These are phyloP conservation scores for Calocybe cyanea DNA, from an alignment of 768 basidiomycete species.

Conservation along the genomic window DNA sequence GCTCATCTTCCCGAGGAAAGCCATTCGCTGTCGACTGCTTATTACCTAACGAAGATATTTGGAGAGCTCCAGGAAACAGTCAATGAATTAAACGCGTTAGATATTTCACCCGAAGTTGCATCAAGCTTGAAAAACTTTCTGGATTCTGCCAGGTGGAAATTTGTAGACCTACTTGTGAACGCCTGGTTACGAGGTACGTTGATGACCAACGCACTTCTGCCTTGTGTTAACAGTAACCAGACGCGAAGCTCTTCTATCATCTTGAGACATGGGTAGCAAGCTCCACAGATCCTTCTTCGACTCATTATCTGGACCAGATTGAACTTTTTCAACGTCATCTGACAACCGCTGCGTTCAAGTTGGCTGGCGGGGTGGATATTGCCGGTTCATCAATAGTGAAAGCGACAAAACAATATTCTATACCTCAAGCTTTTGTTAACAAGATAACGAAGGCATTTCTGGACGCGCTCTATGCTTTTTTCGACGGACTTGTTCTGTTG, in stretches of 20 bases:
- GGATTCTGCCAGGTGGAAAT: conserved; percentile 84
- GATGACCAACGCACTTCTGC: neutral
- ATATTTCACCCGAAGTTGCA: conserved; percentile 74
- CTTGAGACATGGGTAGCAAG: conserved; percentile 85
- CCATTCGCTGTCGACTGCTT: conserved; percentile 77
- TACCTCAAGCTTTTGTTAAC: conserved; percentile 59
- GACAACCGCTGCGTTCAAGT: conserved; percentile 70
- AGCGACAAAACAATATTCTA: conserved; percentile 52
- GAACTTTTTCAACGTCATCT: conserved; percentile 79
- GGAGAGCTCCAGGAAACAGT: conserved; percentile 85
- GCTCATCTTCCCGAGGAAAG: conserved; percentile 67
- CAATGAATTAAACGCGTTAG: conserved; percentile 75
- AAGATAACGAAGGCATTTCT: conserved; percentile 85
- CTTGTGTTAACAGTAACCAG: conserved; percentile 34
- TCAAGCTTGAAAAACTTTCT: conserved; percentile 67
- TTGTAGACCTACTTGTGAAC: conserved; percentile 74
- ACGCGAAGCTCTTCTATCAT: conserved; percentile 76
- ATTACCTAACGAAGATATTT: conserved; percentile 77
- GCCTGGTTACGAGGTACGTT: conserved; percentile 80
- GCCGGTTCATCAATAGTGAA: conserved; percentile 45
- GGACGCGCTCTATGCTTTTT: conserved; percentile 78
- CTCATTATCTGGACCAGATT: conserved; percentile 72
- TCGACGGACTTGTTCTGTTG: conserved; percentile 81
- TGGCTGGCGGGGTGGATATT: conserved; percentile 74
- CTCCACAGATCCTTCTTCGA: conserved; percentile 58